These are phyloP conservation scores for Skeletonema tropicum DNA, from an alignment of 108 stramenopile genomes.

Conservation along the genomic window DNA sequence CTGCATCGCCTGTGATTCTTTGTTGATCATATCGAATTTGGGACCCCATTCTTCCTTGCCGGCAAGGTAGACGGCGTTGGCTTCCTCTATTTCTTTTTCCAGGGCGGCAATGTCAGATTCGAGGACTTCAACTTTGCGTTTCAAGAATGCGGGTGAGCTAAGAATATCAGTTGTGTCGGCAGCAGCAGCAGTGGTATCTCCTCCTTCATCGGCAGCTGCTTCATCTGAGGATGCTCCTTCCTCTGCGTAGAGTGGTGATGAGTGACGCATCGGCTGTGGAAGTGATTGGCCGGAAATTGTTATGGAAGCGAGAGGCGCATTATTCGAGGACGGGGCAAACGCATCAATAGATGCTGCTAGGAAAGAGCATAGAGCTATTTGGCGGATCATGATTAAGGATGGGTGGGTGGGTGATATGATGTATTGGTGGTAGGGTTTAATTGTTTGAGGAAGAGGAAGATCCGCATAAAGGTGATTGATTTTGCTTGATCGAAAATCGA, in stretches of 20 bases:
- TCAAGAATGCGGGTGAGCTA: constrained; percentile 83
- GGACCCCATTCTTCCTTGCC: constrained; percentile 86
- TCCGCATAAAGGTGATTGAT: not conserved
- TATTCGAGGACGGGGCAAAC: not conserved
- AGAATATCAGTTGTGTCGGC: constrained; percentile 66
- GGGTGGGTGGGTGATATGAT: not conserved
- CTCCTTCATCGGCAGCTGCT: not conserved
- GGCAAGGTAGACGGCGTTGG: constrained; percentile 54
- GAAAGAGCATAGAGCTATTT: constrained; percentile 3
- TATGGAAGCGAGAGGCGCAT: constrained; percentile 1
- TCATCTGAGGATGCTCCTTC: not conserved
- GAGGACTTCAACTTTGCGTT: constrained; percentile 81
- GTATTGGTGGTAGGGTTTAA: not conserved
- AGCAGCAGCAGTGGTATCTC: not conserved
- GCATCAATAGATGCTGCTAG: not conserved
- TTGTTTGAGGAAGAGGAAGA: too few species aligned
- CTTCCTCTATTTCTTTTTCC: constrained; percentile 64
- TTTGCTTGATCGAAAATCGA: not conserved
- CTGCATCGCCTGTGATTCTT: constrained; percentile 62
- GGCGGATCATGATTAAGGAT: not conserved
- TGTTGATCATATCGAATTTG: constrained; percentile 62
- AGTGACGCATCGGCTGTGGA: constrained; percentile 1
- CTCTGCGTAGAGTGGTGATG: constrained; percentile 4
- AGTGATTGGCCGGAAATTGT: not conserved
- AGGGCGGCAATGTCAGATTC: constrained; percentile 64